Conservation (phyloP, 2,329 filamentous ascomycete species). For the Stagonosporopsis vannaccii region DNA sequence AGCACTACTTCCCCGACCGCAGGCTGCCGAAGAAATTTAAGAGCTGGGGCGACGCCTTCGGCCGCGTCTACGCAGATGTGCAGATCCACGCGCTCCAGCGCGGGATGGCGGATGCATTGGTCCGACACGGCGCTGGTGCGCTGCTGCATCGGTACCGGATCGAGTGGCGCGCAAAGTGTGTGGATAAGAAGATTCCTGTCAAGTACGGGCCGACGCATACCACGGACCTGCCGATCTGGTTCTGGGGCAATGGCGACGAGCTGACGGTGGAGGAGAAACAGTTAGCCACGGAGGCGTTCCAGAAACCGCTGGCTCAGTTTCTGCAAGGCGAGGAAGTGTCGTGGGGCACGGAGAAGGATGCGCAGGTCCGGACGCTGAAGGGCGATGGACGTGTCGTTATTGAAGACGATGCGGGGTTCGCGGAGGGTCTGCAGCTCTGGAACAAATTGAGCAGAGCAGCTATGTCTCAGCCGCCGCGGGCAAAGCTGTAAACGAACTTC, state of each 20-base stretch:
- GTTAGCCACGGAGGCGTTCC: conserved; percentile 48
- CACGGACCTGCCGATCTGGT: conserved; percentile 63
- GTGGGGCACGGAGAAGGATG: conserved; percentile 49
- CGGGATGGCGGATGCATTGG: conserved; percentile 58
- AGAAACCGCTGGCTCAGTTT: conserved; percentile 51
- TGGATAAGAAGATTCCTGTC: conserved; percentile 52
- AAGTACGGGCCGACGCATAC: conserved; percentile 64
- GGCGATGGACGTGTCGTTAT: conserved; percentile 56
- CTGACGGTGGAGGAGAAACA: conserved; percentile 56
- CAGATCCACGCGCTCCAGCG: conserved; percentile 63
- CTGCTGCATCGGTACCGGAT: conserved; percentile 62
- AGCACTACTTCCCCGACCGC: conserved; percentile 53
- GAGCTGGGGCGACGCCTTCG: conserved; percentile 62
- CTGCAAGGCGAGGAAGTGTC: conserved; percentile 50
- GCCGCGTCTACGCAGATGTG: conserved; percentile 63
- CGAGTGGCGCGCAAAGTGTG: conserved; percentile 60
- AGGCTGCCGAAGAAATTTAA: conserved; percentile 50
- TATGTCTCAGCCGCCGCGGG: background rate
- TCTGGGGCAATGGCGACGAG: conserved; percentile 59
- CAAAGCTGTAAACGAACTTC: conserved; percentile 3
- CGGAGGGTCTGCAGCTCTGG: conserved; percentile 59
- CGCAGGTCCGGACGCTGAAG: conserved; percentile 55
- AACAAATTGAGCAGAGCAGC: conserved; percentile 43
- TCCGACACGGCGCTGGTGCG: conserved; percentile 52
- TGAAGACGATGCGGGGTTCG: conserved; percentile 56